Evolutionary conservation across 2,329 filamentous ascomycete species (phyloP).

Genomic region (Metarhizium humberi): DNA sequence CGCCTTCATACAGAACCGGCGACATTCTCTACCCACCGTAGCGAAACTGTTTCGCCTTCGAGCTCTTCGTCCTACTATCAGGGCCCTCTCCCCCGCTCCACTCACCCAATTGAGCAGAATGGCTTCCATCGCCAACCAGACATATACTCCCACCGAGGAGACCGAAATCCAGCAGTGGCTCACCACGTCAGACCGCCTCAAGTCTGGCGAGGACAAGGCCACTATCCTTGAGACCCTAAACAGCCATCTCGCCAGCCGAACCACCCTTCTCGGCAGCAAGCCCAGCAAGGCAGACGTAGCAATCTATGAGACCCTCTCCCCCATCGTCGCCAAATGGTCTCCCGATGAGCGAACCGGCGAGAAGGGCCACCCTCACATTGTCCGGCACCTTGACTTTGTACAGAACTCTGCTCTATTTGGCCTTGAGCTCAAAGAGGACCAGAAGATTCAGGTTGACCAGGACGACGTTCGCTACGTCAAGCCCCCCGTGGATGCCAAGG

Average conservation of each 20-base stretch:
- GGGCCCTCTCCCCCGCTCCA: constrained; percentile 26
- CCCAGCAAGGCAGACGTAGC: constrained; percentile 81
- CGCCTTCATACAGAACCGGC: neutral
- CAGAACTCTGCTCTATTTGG: constrained; percentile 76
- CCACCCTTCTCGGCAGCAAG: constrained; percentile 82
- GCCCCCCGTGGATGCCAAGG: constrained; percentile 82
- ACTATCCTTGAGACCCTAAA: constrained; percentile 73
- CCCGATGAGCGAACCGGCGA: constrained; percentile 83
- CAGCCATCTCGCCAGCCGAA: constrained; percentile 76
- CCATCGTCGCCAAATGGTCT: constrained; percentile 69
- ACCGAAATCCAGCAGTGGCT: constrained; percentile 87
- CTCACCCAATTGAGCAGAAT: constrained; percentile 40
- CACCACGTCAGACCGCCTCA: constrained; percentile 62
- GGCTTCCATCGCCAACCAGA: constrained; percentile 54
- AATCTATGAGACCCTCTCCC: constrained; percentile 69
- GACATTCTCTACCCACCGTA: constrained; percentile 1
- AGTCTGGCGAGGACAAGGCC: constrained; percentile 45
- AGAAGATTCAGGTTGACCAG: constrained; percentile 71
- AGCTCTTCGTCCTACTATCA: constrained; percentile 20
- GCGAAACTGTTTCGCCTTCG: constrained; percentile 38
- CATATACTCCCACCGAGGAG: constrained; percentile 71
- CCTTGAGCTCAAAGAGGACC: constrained; percentile 56
- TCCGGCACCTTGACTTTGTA: constrained; percentile 87
- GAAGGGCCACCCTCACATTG: constrained; percentile 81
- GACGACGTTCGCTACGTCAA: constrained; percentile 80